These are phyloP conservation scores for Castanea mollissima DNA, from an alignment of 306 rosid species.

Conservation along the genomic window DNA sequence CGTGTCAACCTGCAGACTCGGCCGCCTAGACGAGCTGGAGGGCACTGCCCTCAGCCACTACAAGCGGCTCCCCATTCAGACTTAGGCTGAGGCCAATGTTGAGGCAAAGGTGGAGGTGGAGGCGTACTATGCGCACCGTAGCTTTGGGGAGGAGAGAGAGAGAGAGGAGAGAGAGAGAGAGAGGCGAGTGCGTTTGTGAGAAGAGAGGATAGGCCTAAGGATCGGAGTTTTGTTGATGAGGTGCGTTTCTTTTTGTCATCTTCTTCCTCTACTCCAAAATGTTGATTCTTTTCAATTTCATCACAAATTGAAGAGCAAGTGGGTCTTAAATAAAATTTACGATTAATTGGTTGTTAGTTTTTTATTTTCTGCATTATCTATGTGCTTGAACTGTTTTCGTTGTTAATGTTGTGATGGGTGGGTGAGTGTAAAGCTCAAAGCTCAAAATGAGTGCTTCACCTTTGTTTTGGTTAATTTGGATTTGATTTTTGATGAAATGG, in stretches of 20 bases:
- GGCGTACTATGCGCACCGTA: constrained; percentile 57
- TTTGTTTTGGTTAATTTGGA: too few relatives aligned
- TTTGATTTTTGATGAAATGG: too few relatives aligned
- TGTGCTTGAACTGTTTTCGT: too few relatives aligned
- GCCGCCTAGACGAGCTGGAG: constrained; percentile 52
- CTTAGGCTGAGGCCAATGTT: neutral
- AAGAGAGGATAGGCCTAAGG: constrained; percentile 28
- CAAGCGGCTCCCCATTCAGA: constrained; percentile 48
- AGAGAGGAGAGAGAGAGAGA: constrained; percentile 18
- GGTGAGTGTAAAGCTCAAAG: too few relatives aligned
- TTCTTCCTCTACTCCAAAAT: neutral
- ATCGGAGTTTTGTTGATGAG: constrained; percentile 19
- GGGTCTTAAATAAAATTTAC: too few relatives aligned
- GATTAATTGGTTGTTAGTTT: too few relatives aligned
- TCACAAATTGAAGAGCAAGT: too few relatives aligned
- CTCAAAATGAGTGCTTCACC: too few relatives aligned
- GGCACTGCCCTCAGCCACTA: constrained; percentile 42
- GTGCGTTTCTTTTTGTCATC: constrained; percentile 12
- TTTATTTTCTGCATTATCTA: too few relatives aligned
- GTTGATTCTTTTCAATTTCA: too few relatives aligned
- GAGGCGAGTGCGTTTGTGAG: constrained; percentile 36
- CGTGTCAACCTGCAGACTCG: constrained; percentile 41
- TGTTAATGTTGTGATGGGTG: too few relatives aligned
- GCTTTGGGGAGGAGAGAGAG: constrained; percentile 55
- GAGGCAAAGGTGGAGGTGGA: constrained; percentile 34